phyloP scores from a whole-genome alignment of 345 rosid species.

The Eucalyptus polyanthemos region DNA sequence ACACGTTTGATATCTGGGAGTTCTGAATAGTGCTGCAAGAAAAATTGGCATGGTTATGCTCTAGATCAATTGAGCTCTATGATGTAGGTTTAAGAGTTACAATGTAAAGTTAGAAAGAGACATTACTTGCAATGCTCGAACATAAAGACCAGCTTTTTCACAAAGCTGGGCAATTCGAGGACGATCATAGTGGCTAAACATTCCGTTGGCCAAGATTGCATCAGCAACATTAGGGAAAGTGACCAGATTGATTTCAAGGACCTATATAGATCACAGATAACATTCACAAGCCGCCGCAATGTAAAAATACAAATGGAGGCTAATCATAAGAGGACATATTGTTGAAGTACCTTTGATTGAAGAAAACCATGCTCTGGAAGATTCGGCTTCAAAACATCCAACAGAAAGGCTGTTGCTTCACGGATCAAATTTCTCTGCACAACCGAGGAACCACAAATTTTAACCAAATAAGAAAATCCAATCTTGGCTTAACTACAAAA shows the following conservation, averaged over 20 bases:
- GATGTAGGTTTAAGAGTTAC: neutral
- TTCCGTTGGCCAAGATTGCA: constrained; percentile 92
- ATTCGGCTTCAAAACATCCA: constrained; percentile 96
- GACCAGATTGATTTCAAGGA: constrained; percentile 94
- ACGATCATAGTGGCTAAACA: constrained; percentile 98
- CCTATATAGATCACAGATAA: constrained; percentile 30
- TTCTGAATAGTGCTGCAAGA: constrained; percentile 89
- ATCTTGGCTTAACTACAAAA: neutral
- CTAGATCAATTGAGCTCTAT: neutral
- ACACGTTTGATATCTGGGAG: constrained; percentile 98
- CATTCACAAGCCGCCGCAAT: neutral
- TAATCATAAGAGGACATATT: neutral
- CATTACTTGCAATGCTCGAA: constrained; percentile 82
- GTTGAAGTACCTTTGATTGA: constrained; percentile 65
- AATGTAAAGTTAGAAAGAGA: neutral
- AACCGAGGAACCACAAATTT: neutral
- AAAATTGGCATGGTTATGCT: neutral
- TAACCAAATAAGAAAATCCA: neutral
- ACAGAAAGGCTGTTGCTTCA: constrained; percentile 95
- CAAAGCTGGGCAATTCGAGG: constrained; percentile 97
- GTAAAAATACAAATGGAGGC: neutral
- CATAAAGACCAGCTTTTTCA: constrained; percentile 97
- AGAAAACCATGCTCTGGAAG: constrained; percentile 87
- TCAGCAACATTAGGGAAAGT: constrained; percentile 99
- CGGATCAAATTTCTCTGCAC: constrained; percentile 90